These are phyloP conservation scores for Macrotyloma uniflorum DNA, from an alignment of 306 rosid species.

Conservation along the genomic window DNA sequence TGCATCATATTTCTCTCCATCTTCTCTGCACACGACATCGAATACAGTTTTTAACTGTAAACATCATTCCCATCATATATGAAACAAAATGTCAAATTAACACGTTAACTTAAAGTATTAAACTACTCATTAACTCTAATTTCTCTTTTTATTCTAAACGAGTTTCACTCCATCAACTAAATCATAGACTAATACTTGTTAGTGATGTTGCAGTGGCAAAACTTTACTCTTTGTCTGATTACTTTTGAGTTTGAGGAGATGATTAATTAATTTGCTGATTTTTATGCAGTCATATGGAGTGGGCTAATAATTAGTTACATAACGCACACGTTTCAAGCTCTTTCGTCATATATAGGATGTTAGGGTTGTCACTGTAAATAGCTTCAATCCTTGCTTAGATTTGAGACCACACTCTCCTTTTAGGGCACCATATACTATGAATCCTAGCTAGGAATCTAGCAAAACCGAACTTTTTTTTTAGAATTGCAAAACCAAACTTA, in stretches of 20 bases:
- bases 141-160: too few species aligned
- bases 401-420: constrained; percentile 20
- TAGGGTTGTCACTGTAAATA: background rate
- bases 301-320: constrained; percentile 4
- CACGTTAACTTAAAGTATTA: too few species aligned
- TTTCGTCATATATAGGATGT: background rate
- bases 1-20: too few species aligned
- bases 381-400: background rate
- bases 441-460: background rate
- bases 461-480: constrained; percentile 20
- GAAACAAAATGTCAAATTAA: too few species aligned
- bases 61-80: too few species aligned
- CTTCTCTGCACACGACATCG: too few species aligned
- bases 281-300: background rate
- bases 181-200: too few species aligned
- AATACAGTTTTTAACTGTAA: too few species aligned
- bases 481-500: constrained; percentile 10
- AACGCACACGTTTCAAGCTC: background rate
- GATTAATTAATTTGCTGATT: background rate
- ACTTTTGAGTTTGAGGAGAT: background rate
- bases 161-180: too few species aligned
- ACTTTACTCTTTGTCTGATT: background rate
- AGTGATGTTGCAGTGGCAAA: too few species aligned
- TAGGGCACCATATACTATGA: background rate
- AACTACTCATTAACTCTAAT: too few species aligned